Evolutionary conservation across 495 filamentous ascomycete species (phyloP), one percentile per base, ranked within the genome.

Genomic region (Pyronema domesticum): DNA sequence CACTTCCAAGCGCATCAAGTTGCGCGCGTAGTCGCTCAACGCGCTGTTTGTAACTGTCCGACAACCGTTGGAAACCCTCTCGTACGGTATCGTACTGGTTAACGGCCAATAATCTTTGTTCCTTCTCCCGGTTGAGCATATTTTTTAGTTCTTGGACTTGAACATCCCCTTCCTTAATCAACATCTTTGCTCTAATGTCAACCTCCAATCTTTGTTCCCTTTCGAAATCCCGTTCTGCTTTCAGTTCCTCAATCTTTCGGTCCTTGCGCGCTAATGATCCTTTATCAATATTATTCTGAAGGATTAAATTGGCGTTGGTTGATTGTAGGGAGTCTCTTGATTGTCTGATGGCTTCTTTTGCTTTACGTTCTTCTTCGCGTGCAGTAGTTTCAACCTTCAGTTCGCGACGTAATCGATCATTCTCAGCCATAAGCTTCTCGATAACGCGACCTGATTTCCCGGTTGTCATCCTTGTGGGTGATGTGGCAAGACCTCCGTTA

Each of bases 371-470:
- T 52, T 89, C 86, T 53, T 89, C 83, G 34, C 82, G 74, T 14
- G 77, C 76, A 14, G 82, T 73, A 34, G 76, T 77, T 64, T 88
- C 82, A 18, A 89, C 73, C 54, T 80, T 76, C 51, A 87, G 76
- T 57, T 94, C 88, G 40, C 88, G 80, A 55, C 80, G 85, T 45
- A 93, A 70, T 30, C 81, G 77, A 49, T 94, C 89, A 60, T 89
- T 91, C 59, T 95, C 89, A 37, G 81, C 83, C 69, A 91, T 86
- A 36, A 95, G 67, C 53, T 79, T 78, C 65, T 94, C 87, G 61
- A 95, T 94, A 11, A 95, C 88, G 11, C 88, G 78, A n/a, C 88
- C 87, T 1, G 84, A 91, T 70, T 94, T 94, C 54, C 88, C 88
- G 0, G 59, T 55, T 37, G 58, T 56, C 45, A 56, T 68, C 74